Conservation (phyloP, 345 rosid genomes). For the Citrus mangshanensis region DNA sequence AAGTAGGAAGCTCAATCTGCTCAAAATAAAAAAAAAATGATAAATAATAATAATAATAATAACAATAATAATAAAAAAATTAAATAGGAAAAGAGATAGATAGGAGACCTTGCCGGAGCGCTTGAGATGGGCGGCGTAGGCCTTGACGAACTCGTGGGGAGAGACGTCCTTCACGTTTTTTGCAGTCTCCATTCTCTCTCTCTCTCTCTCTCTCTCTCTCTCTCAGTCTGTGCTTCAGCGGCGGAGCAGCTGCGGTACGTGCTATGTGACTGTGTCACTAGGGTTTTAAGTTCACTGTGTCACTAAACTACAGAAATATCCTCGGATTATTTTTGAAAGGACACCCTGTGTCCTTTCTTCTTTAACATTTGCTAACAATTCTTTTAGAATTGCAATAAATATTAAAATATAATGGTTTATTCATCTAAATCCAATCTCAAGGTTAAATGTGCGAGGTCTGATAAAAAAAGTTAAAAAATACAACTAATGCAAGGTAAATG, state of each 20-base stretch:
- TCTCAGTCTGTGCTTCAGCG: neutral
- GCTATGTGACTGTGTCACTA: neutral
- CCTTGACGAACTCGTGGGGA: constrained; percentile 56
- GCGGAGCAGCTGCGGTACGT: neutral
- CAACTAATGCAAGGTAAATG: too few species aligned
- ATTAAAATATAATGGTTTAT: neutral
- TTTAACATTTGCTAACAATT: neutral
- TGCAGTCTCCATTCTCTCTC: constrained; percentile 25
- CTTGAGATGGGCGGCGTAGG: constrained; percentile 50
- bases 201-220: neutral
- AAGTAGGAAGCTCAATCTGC: constrained; percentile 14
- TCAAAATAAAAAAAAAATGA: neutral
- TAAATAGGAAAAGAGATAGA: too few species aligned
- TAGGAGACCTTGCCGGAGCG: constrained; percentile 48
- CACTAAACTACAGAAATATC: neutral
- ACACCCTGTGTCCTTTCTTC: neutral
- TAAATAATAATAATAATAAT: neutral
- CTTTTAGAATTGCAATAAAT: neutral
- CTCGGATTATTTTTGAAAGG: neutral
- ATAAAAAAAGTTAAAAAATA: too few species aligned
- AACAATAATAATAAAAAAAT: neutral
- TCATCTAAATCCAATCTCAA: too few species aligned
- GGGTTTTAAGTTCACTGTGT: neutral
- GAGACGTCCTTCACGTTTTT: constrained; percentile 51
- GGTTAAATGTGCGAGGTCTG: too few species aligned